These are phyloP conservation scores for Fomes fomentarius DNA, from an alignment of 1,284 basidiomycete genomes.

Conservation along the genomic window DNA sequence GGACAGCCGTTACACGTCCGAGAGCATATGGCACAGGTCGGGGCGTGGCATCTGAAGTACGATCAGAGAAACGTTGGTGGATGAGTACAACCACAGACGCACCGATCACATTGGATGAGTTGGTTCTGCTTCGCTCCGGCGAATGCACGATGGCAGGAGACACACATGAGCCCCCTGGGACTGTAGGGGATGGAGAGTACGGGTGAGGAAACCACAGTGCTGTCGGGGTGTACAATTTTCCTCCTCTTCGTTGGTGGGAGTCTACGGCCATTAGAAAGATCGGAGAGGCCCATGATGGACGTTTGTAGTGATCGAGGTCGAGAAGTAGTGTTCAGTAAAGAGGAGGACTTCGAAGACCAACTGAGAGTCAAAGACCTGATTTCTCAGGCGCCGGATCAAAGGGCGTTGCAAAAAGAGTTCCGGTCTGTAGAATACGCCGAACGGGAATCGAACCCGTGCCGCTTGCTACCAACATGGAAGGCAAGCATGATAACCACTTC, in stretches of 20 bases:
- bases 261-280: not conserved
- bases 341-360: too few relatives aligned
- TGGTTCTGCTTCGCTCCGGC: constrained; percentile 7
- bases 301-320: not conserved
- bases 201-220: not conserved
- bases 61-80: too few relatives aligned
- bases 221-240: constrained; percentile 1
- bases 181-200: not conserved
- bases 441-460: constrained; percentile 36
- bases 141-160: constrained; percentile 25
- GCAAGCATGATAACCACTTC: constrained; percentile 37
- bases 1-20: constrained; percentile 34
- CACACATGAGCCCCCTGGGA: constrained; percentile 12
- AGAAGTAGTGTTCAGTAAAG: too few relatives aligned
- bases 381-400: too few relatives aligned
- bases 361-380: not conserved
- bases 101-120: constrained; percentile 26
- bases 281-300: constrained; percentile 13
- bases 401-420: not conserved
- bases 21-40: constrained; percentile 37
- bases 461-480: constrained; percentile 32
- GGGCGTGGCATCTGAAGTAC: constrained; percentile 35
- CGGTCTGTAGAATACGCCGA: constrained; percentile 23
- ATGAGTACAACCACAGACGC: not conserved
- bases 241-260: constrained; percentile 12